Base-by-base conservation (phyloP, 352 stramenopile genomes). In the Pythium phragmitis region DNA sequence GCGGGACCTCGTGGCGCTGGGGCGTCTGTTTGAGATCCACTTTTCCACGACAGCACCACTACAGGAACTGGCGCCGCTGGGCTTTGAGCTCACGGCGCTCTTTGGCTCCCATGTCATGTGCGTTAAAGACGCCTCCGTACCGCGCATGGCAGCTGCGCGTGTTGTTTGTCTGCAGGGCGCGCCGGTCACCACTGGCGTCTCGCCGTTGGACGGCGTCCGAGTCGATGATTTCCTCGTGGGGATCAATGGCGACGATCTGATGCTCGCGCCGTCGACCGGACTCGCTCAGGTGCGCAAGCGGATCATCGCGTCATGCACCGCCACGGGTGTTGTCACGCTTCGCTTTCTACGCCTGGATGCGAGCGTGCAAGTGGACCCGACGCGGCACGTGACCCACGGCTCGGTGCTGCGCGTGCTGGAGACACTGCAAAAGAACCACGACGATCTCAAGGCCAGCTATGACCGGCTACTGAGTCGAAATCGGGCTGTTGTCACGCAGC, bases 201-300 rank as follows among this genome's bases (percentile, higher is more conserved):
- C 57, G 17, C 46, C 45, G 3, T 53, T 67, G 36, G 56, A 55
- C 19, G 30, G 39, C 42, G 65, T 80, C 41, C 74, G 80, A 4
- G 80, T 98, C 60, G 84, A 89, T 28, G 85, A 98, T 42, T 98
- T 98, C 67, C 91, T 99, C 16, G 84, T 96, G 9, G 80, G 80
- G 0, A 73, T 92, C 49, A 70, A 76, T 52, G 52, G 66, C 6
- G 69, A 85, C 19, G 73, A 93, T 58, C 72, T 92, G 52, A 70
- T 91, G 37, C 30, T 87, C 0, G 74, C 51, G 12, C 73, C 80
- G 11, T 64, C 76, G 23, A 46, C 33, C 14, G 72, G 69, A 13
- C 54, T 88, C 0, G 63, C 79, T 36, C 75, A 85, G 9, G 43
- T 90, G 3, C 65, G 81, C 16, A 76, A 79, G 26, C 72, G 77